A percentile compares a stretch with the other conserved stretches of the same genome.
These are phyloP conservation scores for Septoria petroselini DNA, from an alignment of 2,329 filamentous ascomycete genomes.

Conservation along the genomic window DNA sequence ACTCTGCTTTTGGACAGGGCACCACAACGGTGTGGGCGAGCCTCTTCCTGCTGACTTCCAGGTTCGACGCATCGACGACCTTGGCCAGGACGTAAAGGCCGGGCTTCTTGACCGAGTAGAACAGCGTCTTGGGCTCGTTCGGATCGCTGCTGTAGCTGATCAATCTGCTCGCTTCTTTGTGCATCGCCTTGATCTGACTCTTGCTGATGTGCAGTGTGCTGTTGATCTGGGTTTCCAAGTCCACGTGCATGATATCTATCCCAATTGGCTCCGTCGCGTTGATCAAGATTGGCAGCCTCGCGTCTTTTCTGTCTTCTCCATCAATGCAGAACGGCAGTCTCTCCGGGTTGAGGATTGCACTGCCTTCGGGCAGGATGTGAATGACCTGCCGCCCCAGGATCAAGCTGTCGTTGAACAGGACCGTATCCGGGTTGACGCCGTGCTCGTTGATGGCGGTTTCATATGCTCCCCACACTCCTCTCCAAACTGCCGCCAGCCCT, in stretches of 20 bases:
- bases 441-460: constrained; percentile 92
- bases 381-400: constrained; percentile 97
- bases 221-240: constrained; percentile 74
- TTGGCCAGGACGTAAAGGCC: constrained; percentile 82
- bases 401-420: constrained; percentile 86
- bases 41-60: constrained; percentile 56
- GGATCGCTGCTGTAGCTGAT: constrained; percentile 46
- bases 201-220: constrained; percentile 74
- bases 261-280: constrained; percentile 88
- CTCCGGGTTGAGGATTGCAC: constrained; percentile 82
- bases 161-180: constrained; percentile 65
- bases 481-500: constrained; percentile 69
- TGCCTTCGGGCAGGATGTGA: constrained; percentile 91
- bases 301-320: constrained; percentile 53
- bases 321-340: constrained; percentile 78
- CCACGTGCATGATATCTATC: constrained; percentile 83
- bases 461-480: constrained; percentile 77
- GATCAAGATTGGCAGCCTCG: constrained; percentile 78
- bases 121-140: constrained; percentile 50
- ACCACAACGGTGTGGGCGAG: constrained; percentile 88
- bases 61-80: constrained; percentile 88
- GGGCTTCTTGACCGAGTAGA: constrained; percentile 75
- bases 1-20: constrained; percentile 73
- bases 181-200: constrained; percentile 71
- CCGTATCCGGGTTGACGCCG: constrained; percentile 80